A percentile compares a stretch with the other conserved stretches of the same genome.
These are phyloP conservation scores for Lichtheimia corymbifera DNA, from an alignment of 371 early-diverging fungal genomes.

Conservation along the genomic window DNA sequence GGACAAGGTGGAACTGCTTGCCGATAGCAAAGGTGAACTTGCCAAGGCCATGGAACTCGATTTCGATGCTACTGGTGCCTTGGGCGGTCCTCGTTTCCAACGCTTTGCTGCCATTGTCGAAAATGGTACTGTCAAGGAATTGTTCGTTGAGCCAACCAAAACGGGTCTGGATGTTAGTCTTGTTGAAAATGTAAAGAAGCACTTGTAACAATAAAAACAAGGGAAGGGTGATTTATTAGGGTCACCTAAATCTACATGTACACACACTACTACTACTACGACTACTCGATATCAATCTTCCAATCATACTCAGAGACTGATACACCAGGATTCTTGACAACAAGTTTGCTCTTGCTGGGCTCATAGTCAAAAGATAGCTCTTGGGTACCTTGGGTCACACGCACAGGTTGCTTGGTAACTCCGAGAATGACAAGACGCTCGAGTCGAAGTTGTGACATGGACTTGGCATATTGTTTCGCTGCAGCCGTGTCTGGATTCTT, in stretches of 20 bases:
- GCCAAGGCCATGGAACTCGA: conserved; percentile 63
- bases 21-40: conserved; percentile 67
- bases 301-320: conserved; percentile 61
- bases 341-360: conserved; percentile 30
- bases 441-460: conserved; percentile 32
- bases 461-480: conserved; percentile 25
- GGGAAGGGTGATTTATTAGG: neutral
- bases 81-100: conserved; percentile 69
- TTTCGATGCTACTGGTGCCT: conserved; percentile 63
- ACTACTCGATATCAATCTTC: conserved; percentile 19
- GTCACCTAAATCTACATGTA: neutral
- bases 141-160: conserved; percentile 60
- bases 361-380: conserved; percentile 22
- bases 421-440: conserved; percentile 52
- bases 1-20: conserved; percentile 56
- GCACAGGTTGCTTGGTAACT: conserved; percentile 15
- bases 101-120: conserved; percentile 72
- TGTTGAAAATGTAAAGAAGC: conserved; percentile 53
- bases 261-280: neutral
- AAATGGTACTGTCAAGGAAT: conserved; percentile 45
- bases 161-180: conserved; percentile 58
- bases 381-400: conserved; percentile 18
- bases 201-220: conserved; percentile 12
- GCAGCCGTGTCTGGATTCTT: conserved; percentile 18
- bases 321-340: conserved; percentile 73